Percentiles rank a stretch among this genome's conserved stretches.
These are phyloP conservation scores for Paecilomyces dactylethromorphus DNA, from an alignment of 2,329 filamentous ascomycete species.

Conservation along the genomic window DNA sequence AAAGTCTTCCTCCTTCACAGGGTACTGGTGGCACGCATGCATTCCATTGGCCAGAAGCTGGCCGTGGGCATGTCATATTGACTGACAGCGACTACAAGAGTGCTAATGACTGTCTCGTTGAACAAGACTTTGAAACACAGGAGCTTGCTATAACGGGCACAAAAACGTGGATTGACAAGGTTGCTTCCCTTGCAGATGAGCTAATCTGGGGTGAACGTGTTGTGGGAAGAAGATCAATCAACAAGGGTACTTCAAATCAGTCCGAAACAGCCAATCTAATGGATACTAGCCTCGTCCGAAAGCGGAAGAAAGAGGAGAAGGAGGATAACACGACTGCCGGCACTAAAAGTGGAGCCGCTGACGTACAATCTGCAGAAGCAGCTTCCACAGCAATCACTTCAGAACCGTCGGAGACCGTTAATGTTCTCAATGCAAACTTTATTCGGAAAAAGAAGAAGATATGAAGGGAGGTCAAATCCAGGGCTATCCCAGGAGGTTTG, in stretches of 20 bases:
- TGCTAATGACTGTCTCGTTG: conserved; percentile 32
- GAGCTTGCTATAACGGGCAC: conserved; percentile 33
- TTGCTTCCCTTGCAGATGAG: conserved; percentile 31
- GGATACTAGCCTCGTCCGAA: conserved; percentile 26
- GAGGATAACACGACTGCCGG: conserved; percentile 7
- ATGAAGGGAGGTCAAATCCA: conserved; percentile 5
- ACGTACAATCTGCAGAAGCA: not conserved
- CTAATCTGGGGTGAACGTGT: conserved; percentile 30
- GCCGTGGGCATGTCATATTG: conserved; percentile 30
- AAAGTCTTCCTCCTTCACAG: not conserved
- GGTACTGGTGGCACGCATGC: conserved; percentile 7
- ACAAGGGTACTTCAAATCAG: conserved; percentile 8
- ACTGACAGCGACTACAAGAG: conserved; percentile 33
- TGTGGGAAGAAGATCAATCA: conserved; percentile 18
- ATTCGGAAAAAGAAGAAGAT: conserved; percentile 37
- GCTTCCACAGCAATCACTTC: conserved; percentile 3
- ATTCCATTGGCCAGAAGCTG: conserved; percentile 27
- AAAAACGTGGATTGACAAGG: conserved; percentile 34
- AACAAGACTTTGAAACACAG: conserved; percentile 36
- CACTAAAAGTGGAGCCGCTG: conserved; percentile 3
- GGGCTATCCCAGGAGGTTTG: not conserved
- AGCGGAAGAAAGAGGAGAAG: conserved; percentile 28
- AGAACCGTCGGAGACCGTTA: conserved; percentile 16
- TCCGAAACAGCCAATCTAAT: conserved; percentile 18
- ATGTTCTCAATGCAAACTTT: conserved; percentile 31